Conservation (phyloP, 139 green algal genomes). For the Monoraphidium neglectum region DNA sequence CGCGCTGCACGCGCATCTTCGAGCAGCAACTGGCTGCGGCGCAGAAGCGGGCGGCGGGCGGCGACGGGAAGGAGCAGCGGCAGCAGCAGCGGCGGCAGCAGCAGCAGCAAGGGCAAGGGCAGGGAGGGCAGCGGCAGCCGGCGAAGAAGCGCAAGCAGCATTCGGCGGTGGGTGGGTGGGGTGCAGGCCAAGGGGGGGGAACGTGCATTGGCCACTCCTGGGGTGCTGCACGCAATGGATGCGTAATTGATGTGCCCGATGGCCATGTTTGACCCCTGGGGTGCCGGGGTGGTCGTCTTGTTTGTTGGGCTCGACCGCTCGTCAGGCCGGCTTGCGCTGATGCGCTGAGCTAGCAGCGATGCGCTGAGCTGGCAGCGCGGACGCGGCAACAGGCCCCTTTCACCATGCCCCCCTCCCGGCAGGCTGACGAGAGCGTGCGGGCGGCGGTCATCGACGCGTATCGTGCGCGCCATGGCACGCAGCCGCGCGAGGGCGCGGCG, state of each 20-base stretch:
- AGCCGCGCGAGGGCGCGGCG: constrained; percentile 17
- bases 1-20: neutral
- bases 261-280: too few species aligned
- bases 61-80: constrained; percentile 4
- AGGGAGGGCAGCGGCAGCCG: neutral
- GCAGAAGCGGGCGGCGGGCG: neutral
- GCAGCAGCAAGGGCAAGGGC: neutral
- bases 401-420: too few species aligned
- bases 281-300: too few species aligned
- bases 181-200: too few species aligned
- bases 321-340: too few species aligned
- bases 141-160: too few species aligned
- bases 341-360: too few species aligned
- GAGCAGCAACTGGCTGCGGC: neutral
- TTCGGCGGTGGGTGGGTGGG: neutral
- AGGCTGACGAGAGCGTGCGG: neutral
- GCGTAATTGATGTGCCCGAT: neutral
- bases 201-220: too few species aligned
- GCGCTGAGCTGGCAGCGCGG: too few species aligned
- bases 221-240: neutral
- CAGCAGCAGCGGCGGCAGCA: constrained; percentile 16
- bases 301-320: too few species aligned
- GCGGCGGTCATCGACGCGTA: constrained; percentile 21
- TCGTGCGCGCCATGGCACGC: constrained; percentile 1
- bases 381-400: too few species aligned